A percentile compares a stretch with the other conserved stretches of the same genome.
Conservation (phyloP, 176 grass and related monocot genomes). For the maize (Zea mays) region Zm-B73-REFERENCE-NAM-5.0 NC_050102.1:180835001-180835500, state of each 20-base stretch:
- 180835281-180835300: conserved; percentile 16
- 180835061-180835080: conserved; percentile 70
- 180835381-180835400: background rate
- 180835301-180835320: conserved; percentile 39
- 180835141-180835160: conserved; percentile 61
- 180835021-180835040: conserved; percentile 77
- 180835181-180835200: conserved; percentile 6
- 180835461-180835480: background rate
- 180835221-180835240: conserved; percentile 1
- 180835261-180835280: background rate
- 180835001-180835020: conserved; percentile 76
- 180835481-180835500: background rate
- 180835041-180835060: conserved; percentile 75
- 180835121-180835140: conserved; percentile 49
- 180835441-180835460: background rate
- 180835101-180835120: conserved; percentile 37
- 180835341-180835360: background rate
- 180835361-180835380: background rate
- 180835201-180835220: conserved; percentile 52
- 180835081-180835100: conserved; percentile 46
- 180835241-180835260: conserved; percentile 31
- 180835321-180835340: conserved; percentile 29
- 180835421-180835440: background rate
- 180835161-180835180: background rate
- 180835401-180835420: background rate